Conservation (phyloP, 257 asterid genomes). For the Solanum gandarillasii region DNA sequence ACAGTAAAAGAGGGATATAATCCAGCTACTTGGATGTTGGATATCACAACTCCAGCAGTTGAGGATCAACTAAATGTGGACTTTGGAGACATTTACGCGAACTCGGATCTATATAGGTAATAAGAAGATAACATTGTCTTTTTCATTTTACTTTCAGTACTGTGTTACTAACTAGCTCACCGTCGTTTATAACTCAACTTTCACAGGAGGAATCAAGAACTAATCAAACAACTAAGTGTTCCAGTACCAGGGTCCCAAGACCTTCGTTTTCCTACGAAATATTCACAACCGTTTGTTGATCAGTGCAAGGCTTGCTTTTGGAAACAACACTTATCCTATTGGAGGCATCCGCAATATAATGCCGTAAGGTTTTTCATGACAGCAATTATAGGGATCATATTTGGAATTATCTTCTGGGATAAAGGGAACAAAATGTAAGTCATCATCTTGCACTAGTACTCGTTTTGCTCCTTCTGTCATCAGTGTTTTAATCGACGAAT, state of each 20-base stretch:
- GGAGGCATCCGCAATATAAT: conserved; percentile 76
- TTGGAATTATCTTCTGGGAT: conserved; percentile 68
- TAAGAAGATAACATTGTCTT: not conserved
- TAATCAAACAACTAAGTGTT: conserved; percentile 48
- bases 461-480: not conserved
- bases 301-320: conserved; percentile 84
- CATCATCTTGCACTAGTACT: not conserved
- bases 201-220: conserved; percentile 61
- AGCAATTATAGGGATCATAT: conserved; percentile 46
- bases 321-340: conserved; percentile 65
- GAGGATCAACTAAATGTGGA: conserved; percentile 63
- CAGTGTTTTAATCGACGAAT: not conserved
- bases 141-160: not conserved
- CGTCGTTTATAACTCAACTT: not conserved
- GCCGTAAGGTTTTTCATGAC: conserved; percentile 59
- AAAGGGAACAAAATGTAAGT: conserved; percentile 58
- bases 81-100: conserved; percentile 54
- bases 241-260: conserved; percentile 61
- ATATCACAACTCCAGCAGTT: conserved; percentile 56
- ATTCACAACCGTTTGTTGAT: conserved; percentile 39
- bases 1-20: conserved; percentile 58
- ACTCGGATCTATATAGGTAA: conserved; percentile 69
- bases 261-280: conserved; percentile 41
- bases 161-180: conserved; percentile 1
- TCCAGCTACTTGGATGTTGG: conserved; percentile 96